phyloP scores from a whole-genome alignment of 2,329 filamentous ascomycete species.

The Shiraia sp. region DNA sequence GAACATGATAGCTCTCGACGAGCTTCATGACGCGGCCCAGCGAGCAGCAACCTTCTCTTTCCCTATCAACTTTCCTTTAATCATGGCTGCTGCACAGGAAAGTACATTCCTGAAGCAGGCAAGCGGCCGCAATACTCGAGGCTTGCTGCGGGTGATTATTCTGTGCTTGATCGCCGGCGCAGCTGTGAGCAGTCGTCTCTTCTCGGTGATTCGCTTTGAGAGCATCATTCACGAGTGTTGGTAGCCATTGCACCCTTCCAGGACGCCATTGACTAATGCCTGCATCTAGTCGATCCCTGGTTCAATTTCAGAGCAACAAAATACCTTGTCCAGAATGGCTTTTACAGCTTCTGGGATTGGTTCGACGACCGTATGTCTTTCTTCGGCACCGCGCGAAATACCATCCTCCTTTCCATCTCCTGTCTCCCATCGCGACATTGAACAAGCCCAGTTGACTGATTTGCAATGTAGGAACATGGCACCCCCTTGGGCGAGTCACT shows the following conservation, averaged over 20 bases:
- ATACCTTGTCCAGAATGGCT: conserved; percentile 94
- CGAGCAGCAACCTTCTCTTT: conserved; percentile 31
- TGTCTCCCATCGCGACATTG: conserved; percentile 9
- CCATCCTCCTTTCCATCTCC: too few relatives aligned
- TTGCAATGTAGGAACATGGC: conserved; percentile 76
- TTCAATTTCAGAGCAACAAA: conserved; percentile 99
- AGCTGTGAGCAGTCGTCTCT: conserved; percentile 89
- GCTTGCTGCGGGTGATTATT: conserved; percentile 86
- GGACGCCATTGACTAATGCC: conserved; percentile 29
- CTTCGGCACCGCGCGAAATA: too few relatives aligned
- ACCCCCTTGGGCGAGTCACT: conserved; percentile 95
- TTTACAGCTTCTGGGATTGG: conserved; percentile 99
- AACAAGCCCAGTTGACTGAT: conserved; percentile 17
- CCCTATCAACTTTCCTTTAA: conserved; percentile 24
- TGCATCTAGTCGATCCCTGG: conserved; percentile 86
- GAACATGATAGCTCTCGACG: conserved; percentile 25
- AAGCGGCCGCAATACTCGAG: conserved; percentile 79
- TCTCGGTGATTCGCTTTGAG: conserved; percentile 98
- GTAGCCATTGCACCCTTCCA: conserved; percentile 46
- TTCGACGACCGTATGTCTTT: conserved; percentile 82
- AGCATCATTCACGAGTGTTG: conserved; percentile 99
- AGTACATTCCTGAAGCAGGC: conserved; percentile 71
- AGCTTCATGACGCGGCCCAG: conserved; percentile 43
- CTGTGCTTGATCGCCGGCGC: conserved; percentile 88
- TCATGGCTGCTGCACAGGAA: conserved; percentile 46